Evolutionary conservation across 139 green algal species (phyloP).

Genomic region (Micractinium conductrix): DNA sequence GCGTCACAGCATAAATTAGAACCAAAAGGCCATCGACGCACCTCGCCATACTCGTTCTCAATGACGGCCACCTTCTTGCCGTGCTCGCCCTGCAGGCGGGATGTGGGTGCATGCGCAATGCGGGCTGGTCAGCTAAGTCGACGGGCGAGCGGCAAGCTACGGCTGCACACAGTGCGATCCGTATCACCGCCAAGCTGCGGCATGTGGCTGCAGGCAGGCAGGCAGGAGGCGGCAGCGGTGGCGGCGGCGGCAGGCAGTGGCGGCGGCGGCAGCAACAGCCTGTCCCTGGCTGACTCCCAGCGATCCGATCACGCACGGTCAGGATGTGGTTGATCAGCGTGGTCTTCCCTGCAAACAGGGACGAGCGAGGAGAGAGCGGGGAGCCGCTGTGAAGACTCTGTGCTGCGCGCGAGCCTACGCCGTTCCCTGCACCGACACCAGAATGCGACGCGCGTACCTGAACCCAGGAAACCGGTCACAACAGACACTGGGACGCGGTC

Average conservation of each 20-base stretch:
- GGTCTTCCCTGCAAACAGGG: slow-evolving; percentile 64
- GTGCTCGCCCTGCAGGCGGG: slow-evolving; percentile 58
- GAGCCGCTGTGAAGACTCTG: not conserved
- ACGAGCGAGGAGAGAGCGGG: not conserved
- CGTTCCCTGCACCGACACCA: no score
- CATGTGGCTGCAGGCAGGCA: not conserved
- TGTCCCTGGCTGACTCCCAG: not conserved
- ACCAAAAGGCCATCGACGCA: no score
- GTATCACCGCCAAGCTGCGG: no score
- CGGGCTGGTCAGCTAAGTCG: no score
- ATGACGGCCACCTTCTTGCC: slow-evolving; percentile 82
- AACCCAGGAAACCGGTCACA: slow-evolving; percentile 61
- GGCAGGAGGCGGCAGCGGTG: no score
- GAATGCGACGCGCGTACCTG: not conserved
- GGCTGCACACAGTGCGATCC: no score
- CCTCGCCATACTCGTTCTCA: slow-evolving; percentile 86
- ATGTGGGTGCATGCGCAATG: no score
- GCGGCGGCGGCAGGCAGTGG: no score
- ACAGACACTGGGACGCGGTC: slow-evolving; percentile 60
- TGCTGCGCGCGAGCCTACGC: no score
- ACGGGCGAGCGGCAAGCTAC: no score
- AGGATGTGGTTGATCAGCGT: slow-evolving; percentile 88
- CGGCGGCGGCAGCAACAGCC: not conserved
- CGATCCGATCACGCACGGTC: slow-evolving; percentile 28
- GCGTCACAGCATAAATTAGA: no score